These are phyloP conservation scores for Calonectria montana DNA, from an alignment of 2,329 filamentous ascomycete genomes.

Conservation along the genomic window DNA sequence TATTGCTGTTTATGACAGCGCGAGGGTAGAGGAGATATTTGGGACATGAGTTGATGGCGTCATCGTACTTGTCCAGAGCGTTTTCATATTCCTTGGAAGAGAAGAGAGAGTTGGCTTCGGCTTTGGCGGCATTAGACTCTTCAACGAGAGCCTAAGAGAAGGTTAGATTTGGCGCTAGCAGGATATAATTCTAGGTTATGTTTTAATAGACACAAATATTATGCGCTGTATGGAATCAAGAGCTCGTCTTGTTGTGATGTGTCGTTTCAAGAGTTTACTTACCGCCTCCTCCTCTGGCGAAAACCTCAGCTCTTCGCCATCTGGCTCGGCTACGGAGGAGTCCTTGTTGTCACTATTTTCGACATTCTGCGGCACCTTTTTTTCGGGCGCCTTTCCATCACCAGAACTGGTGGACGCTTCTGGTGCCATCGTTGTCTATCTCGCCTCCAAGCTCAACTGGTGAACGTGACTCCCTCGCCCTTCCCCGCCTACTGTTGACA, in stretches of 20 bases:
- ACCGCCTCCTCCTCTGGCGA: conserved; percentile 68
- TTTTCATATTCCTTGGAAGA: conserved; percentile 75
- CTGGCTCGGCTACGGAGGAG: conserved; percentile 2
- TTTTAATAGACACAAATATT: not conserved
- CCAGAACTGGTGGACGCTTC: conserved; percentile 16
- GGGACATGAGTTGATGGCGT: conserved; percentile 82
- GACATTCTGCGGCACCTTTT: not conserved
- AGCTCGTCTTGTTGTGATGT: not conserved
- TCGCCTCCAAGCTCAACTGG: not conserved
- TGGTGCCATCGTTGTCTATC: not conserved
- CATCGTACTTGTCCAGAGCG: conserved; percentile 85
- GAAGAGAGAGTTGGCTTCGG: conserved; percentile 85
- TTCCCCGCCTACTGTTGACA: not conserved
- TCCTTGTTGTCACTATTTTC: conserved; percentile 9
- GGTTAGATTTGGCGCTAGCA: not conserved
- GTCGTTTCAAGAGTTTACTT: conserved; percentile 41
- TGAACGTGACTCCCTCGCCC: not conserved
- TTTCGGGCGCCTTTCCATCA: conserved; percentile 6
- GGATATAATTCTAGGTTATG: too few species aligned
- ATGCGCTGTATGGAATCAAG: not conserved
- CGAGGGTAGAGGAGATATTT: conserved; percentile 89
- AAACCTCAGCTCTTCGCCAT: conserved; percentile 53
- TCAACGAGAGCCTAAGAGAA: conserved; percentile 70
- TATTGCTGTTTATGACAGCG: conserved; percentile 88
- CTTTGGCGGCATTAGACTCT: conserved; percentile 79